phyloP scores from a whole-genome alignment of 2,329 filamentous ascomycete genomes.

The Rugonectria rugulosa region DNA sequence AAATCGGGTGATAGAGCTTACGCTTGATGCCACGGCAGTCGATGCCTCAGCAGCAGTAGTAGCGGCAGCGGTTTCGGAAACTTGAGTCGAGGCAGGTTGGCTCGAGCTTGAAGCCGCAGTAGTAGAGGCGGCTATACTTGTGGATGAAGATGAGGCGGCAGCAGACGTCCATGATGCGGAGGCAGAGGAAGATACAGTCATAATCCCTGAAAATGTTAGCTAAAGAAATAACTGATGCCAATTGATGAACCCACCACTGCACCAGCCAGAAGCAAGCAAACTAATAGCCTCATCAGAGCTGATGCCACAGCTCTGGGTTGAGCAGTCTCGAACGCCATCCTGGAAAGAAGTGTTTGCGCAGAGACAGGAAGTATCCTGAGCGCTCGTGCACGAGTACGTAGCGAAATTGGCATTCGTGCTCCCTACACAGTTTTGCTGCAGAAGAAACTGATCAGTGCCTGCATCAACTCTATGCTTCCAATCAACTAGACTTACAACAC shows the following conservation, averaged over 20 bases:
- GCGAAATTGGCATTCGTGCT: slow-evolving; percentile 16
- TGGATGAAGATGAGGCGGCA: not conserved
- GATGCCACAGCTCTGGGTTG: slow-evolving; percentile 39
- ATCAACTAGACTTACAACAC: slow-evolving; percentile 42
- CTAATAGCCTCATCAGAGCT: slow-evolving; percentile 29
- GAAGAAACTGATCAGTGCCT: slow-evolving; percentile 16
- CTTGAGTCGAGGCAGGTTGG: slow-evolving; percentile 16
- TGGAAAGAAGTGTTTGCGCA: slow-evolving; percentile 47
- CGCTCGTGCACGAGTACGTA: slow-evolving; percentile 37
- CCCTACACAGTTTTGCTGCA: slow-evolving; percentile 26
- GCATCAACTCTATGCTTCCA: not conserved
- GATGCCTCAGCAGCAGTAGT: slow-evolving; percentile 7
- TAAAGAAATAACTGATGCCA: not conserved
- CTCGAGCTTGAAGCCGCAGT: slow-evolving; percentile 17
- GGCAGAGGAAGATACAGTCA: slow-evolving; percentile 15
- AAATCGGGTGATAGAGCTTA: slow-evolving; percentile 13
- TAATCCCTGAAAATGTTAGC: slow-evolving; percentile 24
- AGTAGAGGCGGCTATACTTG: slow-evolving; percentile 4
- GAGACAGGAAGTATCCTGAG: slow-evolving; percentile 47
- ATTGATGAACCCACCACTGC: slow-evolving; percentile 30
- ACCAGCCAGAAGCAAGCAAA: slow-evolving; percentile 31
- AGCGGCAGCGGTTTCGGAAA: slow-evolving; percentile 1
- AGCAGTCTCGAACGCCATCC: slow-evolving; percentile 51
- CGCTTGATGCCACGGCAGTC: slow-evolving; percentile 22
- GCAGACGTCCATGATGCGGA: slow-evolving; percentile 16